Conservation (phyloP, 805 yeast species). For the Cyberlindnera mycetangii region DNA sequence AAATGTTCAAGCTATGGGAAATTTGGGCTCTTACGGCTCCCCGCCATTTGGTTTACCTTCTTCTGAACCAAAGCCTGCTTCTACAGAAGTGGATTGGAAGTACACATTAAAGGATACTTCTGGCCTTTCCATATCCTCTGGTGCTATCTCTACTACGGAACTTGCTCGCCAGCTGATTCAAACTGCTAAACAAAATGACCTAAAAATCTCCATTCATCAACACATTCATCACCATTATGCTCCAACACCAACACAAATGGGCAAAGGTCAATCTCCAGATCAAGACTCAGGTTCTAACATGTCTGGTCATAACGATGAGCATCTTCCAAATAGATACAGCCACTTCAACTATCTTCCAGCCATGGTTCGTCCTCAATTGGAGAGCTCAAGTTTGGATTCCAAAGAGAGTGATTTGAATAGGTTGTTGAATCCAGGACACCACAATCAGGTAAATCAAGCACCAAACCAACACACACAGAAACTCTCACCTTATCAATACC, state of each 20-base stretch:
- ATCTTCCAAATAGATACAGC: conserved; percentile 50
- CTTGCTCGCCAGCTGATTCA: conserved; percentile 55
- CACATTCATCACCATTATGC: conserved; percentile 79
- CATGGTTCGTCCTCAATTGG: conserved; percentile 67
- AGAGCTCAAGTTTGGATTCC: conserved; percentile 45
- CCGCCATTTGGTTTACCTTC: conserved; percentile 8
- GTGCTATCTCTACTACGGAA: conserved; percentile 50
- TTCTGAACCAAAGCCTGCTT: conserved; percentile 27
- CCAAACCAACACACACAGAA: conserved; percentile 10
- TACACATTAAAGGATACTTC: conserved; percentile 48
- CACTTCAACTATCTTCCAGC: conserved; percentile 79
- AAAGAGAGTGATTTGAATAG: conserved; percentile 44
- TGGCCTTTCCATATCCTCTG: conserved; percentile 46
- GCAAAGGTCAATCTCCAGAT: conserved; percentile 23
- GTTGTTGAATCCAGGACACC: conserved; percentile 37
- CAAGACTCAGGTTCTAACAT: conserved; percentile 23
- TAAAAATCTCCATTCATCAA: conserved; percentile 74
- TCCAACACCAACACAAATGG: conserved; percentile 28
- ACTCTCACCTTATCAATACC: conserved; percentile 4
- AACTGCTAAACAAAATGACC: conserved; percentile 54
- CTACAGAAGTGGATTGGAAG: conserved; percentile 55
- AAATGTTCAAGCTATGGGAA: background rate
- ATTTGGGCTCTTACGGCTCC: conserved; percentile 4
- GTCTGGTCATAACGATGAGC: conserved; percentile 21
- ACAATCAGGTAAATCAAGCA: conserved; percentile 9